Conservation (phyloP, 352 stramenopile genomes). For the Pythium aphanidermatum region DNA sequence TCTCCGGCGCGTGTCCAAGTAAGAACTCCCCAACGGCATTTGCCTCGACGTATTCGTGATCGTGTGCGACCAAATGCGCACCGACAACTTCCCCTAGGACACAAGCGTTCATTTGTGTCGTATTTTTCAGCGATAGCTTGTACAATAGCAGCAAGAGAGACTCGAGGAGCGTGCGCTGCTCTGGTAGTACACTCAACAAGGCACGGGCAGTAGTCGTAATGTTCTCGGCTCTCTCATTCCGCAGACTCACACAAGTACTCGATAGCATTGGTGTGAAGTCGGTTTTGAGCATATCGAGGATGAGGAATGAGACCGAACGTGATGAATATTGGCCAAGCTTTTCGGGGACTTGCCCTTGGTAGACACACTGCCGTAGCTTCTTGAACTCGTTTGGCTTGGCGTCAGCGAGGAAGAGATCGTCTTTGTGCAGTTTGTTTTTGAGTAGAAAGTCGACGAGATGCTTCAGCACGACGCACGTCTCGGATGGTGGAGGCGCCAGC, state of each 20-base stretch:
- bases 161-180: slow-evolving; percentile 22
- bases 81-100: slow-evolving; percentile 15
- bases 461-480: slow-evolving; percentile 23
- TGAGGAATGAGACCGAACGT: slow-evolving; percentile 17
- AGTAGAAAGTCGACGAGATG: slow-evolving; percentile 26
- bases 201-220: slow-evolving; percentile 15
- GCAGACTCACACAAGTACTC: too few species aligned
- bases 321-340: slow-evolving; percentile 26
- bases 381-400: slow-evolving; percentile 15
- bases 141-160: slow-evolving; percentile 25
- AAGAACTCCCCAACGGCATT: too few species aligned
- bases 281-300: slow-evolving; percentile 16
- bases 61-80: slow-evolving; percentile 7
- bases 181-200: too few species aligned
- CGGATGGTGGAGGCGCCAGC: slow-evolving; percentile 15
- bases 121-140: slow-evolving; percentile 22
- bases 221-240: too few species aligned
- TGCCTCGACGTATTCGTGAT: too few species aligned
- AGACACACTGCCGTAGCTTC: slow-evolving; percentile 16
- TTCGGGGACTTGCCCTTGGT: slow-evolving; percentile 18
- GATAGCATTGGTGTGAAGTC: slow-evolving; percentile 23
- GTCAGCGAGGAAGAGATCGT: slow-evolving; percentile 25
- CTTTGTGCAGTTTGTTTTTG: slow-evolving; percentile 34
- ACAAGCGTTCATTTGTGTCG: slow-evolving; percentile 1
- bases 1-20: too few species aligned